Evolutionary conservation across 1,284 basidiomycete species (phyloP).

Genomic region (Fistulinella cinereoalba): DNA sequence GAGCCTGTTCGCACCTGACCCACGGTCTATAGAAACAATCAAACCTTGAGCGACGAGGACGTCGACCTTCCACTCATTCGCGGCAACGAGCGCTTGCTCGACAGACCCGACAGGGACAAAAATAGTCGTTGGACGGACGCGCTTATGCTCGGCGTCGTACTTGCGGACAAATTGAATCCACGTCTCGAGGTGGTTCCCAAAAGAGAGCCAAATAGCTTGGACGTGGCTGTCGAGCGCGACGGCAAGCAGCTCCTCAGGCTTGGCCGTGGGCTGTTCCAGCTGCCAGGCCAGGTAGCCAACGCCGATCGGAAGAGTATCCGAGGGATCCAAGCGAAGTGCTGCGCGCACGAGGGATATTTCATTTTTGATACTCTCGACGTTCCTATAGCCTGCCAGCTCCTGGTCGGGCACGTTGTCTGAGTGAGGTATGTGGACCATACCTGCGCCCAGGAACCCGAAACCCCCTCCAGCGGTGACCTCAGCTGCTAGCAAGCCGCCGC

Average conservation of each 20-base stretch:
- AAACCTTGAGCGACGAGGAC: slow-evolving; percentile 75
- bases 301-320: slow-evolving; percentile 55
- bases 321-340: slow-evolving; percentile 32
- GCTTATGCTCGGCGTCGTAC: slow-evolving; percentile 42
- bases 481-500: slow-evolving; percentile 61
- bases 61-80: slow-evolving; percentile 62
- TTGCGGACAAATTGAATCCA: slow-evolving; percentile 63
- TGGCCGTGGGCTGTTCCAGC: slow-evolving; percentile 46
- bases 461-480: slow-evolving; percentile 62
- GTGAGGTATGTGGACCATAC: slow-evolving; percentile 31
- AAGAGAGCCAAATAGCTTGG: slow-evolving; percentile 71
- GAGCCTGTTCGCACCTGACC: slow-evolving; percentile 6
- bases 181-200: slow-evolving; percentile 53
- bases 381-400: slow-evolving; percentile 43
- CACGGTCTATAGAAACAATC: background rate
- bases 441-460: slow-evolving; percentile 66
- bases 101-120: slow-evolving; percentile 62
- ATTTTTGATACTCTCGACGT: slow-evolving; percentile 40
- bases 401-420: slow-evolving; percentile 1
- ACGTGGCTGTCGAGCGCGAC: slow-evolving; percentile 54
- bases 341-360: slow-evolving; percentile 51
- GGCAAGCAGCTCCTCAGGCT: slow-evolving; percentile 38
- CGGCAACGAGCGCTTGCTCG: slow-evolving; percentile 54
- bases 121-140: slow-evolving; percentile 47
- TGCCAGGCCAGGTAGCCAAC: slow-evolving; percentile 72